A percentile compares a stretch with the other conserved stretches of the same genome.
Evolutionary conservation across 495 filamentous ascomycete species (phyloP).

Genomic region (Parathielavia appendiculata): DNA sequence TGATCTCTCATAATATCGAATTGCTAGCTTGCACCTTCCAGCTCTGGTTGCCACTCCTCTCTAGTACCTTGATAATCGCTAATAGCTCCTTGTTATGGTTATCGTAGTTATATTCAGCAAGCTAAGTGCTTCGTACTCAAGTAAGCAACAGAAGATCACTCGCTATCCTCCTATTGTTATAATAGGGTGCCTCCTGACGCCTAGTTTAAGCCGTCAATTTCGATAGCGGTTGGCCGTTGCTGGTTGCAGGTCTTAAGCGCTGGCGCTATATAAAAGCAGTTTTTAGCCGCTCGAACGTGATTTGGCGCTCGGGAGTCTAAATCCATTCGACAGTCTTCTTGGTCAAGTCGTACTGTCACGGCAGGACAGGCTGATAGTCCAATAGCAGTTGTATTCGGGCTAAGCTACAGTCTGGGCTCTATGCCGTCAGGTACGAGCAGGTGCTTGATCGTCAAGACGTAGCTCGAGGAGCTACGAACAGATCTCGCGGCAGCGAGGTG

Average conservation of each 20-base stretch:
- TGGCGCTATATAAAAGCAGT: not conserved
- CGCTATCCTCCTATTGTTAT: not conserved
- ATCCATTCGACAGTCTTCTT: not conserved
- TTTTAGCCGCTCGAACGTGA: not conserved
- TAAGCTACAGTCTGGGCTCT: too few relatives aligned
- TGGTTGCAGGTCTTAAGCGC: not conserved
- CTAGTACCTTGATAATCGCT: conserved; percentile 11
- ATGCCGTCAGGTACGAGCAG: too few relatives aligned
- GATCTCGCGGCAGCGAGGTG: too few relatives aligned
- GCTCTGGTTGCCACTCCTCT: conserved; percentile 9
- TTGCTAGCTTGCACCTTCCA: not conserved
- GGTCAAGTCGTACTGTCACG: too few relatives aligned
- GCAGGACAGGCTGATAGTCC: too few relatives aligned
- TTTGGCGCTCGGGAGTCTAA: not conserved
- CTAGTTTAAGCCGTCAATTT: conserved; percentile 1
- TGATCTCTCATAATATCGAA: conserved; percentile 8
- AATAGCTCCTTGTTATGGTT: conserved; percentile 10
- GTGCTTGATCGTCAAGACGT: too few relatives aligned
- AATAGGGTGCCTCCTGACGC: not conserved
- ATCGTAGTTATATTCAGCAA: conserved; percentile 19
- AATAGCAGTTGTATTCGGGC: too few relatives aligned
- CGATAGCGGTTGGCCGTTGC: not conserved
- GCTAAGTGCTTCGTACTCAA: conserved; percentile 18
- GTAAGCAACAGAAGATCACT: not conserved
- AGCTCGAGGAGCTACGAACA: too few relatives aligned